Evolutionary conservation across 208 protist species (phyloP).

Genomic region (Novymonas esmeraldas): DNA sequence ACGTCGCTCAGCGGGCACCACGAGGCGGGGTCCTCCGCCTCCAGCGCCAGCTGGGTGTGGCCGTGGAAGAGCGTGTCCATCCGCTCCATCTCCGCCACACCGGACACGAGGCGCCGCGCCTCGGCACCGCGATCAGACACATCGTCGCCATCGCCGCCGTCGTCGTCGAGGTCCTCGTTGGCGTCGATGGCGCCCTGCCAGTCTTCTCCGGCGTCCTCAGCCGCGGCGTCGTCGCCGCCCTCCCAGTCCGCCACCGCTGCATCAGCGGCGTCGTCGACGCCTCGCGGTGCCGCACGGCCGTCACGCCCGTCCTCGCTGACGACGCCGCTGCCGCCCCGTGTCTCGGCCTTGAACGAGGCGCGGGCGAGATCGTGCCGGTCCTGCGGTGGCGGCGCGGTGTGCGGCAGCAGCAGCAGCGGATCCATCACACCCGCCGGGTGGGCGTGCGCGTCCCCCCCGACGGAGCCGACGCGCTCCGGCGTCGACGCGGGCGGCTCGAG

Average conservation of each 20-base stretch:
- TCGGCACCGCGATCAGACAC: conserved; percentile 30
- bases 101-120: conserved; percentile 66
- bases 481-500: conserved; percentile 12
- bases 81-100: conserved; percentile 61
- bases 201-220: no score
- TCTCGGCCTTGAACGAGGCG: neutral
- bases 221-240: conserved; percentile 18
- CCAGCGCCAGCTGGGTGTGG: conserved; percentile 65
- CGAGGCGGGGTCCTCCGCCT: conserved; percentile 70
- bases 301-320: neutral
- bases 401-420: conserved; percentile 51
- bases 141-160: conserved; percentile 27
- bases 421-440: conserved; percentile 30
- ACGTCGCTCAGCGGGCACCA: conserved; percentile 79
- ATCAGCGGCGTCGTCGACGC: neutral
- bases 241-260: neutral
- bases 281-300: neutral
- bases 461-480: conserved; percentile 12
- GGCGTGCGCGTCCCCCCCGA: conserved; percentile 1
- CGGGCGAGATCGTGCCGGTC: neutral
- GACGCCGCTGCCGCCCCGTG: conserved; percentile 1
- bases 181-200: neutral
- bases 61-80: conserved; percentile 57
- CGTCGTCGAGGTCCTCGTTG: conserved; percentile 16
- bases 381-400: conserved; percentile 19